Evolutionary conservation across 2,329 filamentous ascomycete genomes (phyloP), one percentile per base, ranked within the genome.

Genomic region (Sporothrix humicola): DNA sequence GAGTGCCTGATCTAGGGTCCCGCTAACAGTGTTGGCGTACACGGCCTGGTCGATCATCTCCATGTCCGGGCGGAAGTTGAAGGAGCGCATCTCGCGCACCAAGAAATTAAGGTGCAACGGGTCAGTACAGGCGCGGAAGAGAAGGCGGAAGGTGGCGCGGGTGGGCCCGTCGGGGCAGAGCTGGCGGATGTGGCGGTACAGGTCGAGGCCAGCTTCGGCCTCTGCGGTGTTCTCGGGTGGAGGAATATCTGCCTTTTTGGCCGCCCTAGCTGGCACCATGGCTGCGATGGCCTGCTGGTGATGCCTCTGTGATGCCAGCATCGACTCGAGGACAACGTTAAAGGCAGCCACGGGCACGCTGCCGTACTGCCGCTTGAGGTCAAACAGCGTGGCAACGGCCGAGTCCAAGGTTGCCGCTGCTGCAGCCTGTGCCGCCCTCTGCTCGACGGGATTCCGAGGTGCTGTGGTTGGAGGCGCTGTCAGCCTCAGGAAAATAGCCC

Each of bases 381-480:
- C 79, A 68, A 88, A 84, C 13, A 97, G 84, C 1, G 86, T 82
- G 2, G 80, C 77, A 78, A 92, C 88, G 54, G 86, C 81, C 17
- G 84, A 79, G 0, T 88, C 82, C 3, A 87, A 83, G 0, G 42
- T 13, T 0, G 61, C 63, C 1, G 66, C 48, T 2, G 17, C 50
- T 5, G 50, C 52, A 1, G 52, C 42, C 20, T 71, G 61, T 4
- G 42, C 42, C 3, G 42, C 61, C 0, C 20, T 20, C 42, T 26
- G 12, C 8, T 66, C 61, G n/a, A 9, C 10, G 3, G 61, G n/a
- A 15, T 46, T 66, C 42, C 42, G 61, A 2, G 61, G 42, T 52
- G 54, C 7, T 3, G 26, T 46, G 31, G 31, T 1, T 20, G 54
- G 2, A 10, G 20, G 23, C 4, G 50, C 68, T 2, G n/a, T 72